Base-by-base conservation (phyloP, 306 rosid genomes). In the Begonia loranthoides region DNA sequence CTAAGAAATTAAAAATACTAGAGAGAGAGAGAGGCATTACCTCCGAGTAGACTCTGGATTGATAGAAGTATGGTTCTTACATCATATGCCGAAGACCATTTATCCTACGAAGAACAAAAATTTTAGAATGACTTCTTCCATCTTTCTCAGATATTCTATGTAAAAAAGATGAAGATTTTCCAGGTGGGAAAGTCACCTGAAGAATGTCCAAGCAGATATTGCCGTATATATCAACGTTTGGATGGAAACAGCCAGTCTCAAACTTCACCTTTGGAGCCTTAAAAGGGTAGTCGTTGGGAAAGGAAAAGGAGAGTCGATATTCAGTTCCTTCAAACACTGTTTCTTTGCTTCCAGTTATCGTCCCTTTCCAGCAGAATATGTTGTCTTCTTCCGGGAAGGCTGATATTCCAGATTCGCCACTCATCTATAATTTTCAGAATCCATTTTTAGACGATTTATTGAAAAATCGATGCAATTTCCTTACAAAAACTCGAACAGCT, bases 201-300 rank as follows among this genome's bases (percentile, higher is more conserved):
- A 92, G 99, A 60, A 92, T 92, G 70, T 92, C 99, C 82, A 92
- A 69, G 81, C 99, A 92, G 16, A 92, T 92, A 40, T 83, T 83
- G 59, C 96, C 99, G 40, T 67, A 70, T 0, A 78, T 40, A 73
- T 87, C 99, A 3, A 92, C 93, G 62, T 92, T 92, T 8, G 99
- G 99, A 57, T 92, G 99, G 57, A 83, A 92, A 72, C 94, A 81
- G 45, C 71, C 61, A 0, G 87, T 80, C 70, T 83, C 94, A 54
- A 92, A 92, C 79, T 86, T 86, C 65, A 92, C 96, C 64, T 78
- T 92, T 10, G 99, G 99, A 54, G 99, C 66, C 63, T 92, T 80
- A 49, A 92, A 92, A 21, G 99, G 99, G 70, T 92, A 92, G 17
- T 92, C 99, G 55, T 73, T 92, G 6, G 99, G 78, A 56, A 92